Evolutionary conservation across 2,329 filamentous ascomycete genomes (phyloP).

Genomic region (Diaporthe destruens): DNA sequence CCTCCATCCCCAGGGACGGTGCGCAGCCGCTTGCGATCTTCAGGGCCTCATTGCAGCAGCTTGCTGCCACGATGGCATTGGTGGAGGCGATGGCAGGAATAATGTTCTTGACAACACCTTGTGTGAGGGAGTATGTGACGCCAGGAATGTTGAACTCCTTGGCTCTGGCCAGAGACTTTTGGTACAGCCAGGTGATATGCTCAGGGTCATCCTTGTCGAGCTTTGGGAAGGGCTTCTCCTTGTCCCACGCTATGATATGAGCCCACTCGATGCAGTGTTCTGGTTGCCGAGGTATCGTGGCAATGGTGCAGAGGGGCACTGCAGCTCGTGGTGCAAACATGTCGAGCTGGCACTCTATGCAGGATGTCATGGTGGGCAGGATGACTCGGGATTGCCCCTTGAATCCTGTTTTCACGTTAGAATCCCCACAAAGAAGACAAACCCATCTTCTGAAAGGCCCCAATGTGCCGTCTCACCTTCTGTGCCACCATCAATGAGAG

Average conservation of each 20-base stretch:
- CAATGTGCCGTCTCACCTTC: constrained; percentile 70
- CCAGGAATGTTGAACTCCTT: constrained; percentile 90
- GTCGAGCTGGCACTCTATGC: constrained; percentile 97
- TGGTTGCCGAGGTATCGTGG: constrained; percentile 94
- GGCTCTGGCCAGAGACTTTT: constrained; percentile 84
- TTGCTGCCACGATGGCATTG: constrained; percentile 95
- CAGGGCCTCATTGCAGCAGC: constrained; percentile 96
- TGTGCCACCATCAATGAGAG: constrained; percentile 94
- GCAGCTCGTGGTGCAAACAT: constrained; percentile 99
- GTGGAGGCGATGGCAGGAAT: constrained; percentile 98
- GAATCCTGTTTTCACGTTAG: constrained; percentile 72
- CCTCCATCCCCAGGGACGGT: constrained; percentile 80
- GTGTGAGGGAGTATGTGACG: constrained; percentile 94
- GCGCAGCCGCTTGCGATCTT: constrained; percentile 90
- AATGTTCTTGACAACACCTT: constrained; percentile 99
- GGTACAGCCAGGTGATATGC: constrained; percentile 96
- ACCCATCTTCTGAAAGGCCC: neutral
- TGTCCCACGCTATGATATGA: constrained; percentile 97
- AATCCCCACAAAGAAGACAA: neutral
- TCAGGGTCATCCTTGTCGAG: constrained; percentile 97
- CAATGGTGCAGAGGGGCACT: constrained; percentile 95
- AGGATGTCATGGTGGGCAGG: constrained; percentile 91
- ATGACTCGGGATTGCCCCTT: constrained; percentile 97
- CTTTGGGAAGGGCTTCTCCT: constrained; percentile 82
- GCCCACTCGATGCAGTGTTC: constrained; percentile 99